Evolutionary conservation across 345 rosid species (phyloP).

Genomic region (Bruguiera gymnorhiza): DNA sequence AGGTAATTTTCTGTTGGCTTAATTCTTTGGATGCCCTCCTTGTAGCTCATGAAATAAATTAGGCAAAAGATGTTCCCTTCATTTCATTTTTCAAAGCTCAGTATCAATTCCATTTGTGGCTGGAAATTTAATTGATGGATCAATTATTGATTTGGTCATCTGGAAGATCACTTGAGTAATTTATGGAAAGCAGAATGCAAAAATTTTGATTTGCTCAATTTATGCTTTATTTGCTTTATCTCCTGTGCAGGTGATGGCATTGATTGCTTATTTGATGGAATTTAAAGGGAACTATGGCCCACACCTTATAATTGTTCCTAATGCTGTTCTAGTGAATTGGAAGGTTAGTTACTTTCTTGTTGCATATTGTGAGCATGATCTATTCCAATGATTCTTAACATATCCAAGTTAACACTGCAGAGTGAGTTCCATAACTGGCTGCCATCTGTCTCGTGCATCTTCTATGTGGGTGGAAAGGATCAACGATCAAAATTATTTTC

Average conservation of each 20-base stretch:
- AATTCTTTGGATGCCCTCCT: background rate
- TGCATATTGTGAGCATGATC: background rate
- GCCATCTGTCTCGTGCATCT: constrained; percentile 95
- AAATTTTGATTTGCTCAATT: background rate
- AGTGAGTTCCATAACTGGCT: constrained; percentile 97
- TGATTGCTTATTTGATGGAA: constrained; percentile 99
- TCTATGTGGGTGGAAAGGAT: constrained; percentile 91
- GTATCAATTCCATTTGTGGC: background rate
- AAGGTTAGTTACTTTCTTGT: constrained; percentile 58
- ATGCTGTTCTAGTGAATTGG: constrained; percentile 99
- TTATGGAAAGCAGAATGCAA: constrained; percentile 6
- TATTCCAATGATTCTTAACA: constrained; percentile 3
- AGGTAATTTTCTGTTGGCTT: constrained; percentile 45
- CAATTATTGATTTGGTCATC: background rate
- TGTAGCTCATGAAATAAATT: background rate
- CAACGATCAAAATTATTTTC: constrained; percentile 91
- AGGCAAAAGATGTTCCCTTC: background rate
- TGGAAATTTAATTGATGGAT: background rate
- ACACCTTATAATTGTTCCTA: constrained; percentile 98
- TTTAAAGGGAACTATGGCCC: constrained; percentile 99
- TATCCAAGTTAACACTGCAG: constrained; percentile 43
- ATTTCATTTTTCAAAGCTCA: background rate
- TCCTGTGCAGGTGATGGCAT: constrained; percentile 81
- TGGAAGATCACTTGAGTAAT: background rate
- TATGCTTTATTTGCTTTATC: constrained; percentile 22